Base-by-base conservation (phyloP, 108 stramenopile genomes). In the Cyclotella sp. region DNA sequence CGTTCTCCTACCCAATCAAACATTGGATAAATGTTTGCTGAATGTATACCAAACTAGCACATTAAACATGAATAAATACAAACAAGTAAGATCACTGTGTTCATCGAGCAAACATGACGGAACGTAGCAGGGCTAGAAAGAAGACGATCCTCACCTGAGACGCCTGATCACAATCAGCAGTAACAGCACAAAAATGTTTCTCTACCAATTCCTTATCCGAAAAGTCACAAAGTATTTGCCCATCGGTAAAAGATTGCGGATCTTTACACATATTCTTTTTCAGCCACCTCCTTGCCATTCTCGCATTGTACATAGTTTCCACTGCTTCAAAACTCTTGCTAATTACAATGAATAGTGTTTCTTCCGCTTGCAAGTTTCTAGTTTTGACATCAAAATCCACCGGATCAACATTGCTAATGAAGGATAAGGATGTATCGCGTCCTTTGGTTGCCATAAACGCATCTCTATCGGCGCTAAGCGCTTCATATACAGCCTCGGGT, bases 1-100 rank as follows among this genome's bases (percentile, higher is more conserved):
- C 98, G 86, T 12, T 97, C 98, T 22, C 97, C 97, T 24, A 98
- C 96, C 98, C 98, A 99, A 84, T 98, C 93, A 96, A 96, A 98
- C 73, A 98, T 91, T 18, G 86, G 91, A 88, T 98, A 99, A 42
- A 98, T 85, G 77, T 97, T 94, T 11, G 82, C 58, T 51, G 75
- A 49, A 34, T 79, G 79, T 34, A 99, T 97, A 3, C 98, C 97
- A 62, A 97, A 95, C 45, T 79, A 27, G 24, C 7, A 26, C 7
- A 63, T n/a, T 41, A 24, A 41, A 8, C 5, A 40, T 12, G 61
- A 18, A 30, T 24, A 34, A 39, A 14, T 34, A 9, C 16, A 3
- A 26, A 26, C 5, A 5, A 26, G 22, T 58, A 21, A 58, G 26
- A 13, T 24, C 55, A 58, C 24, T 21, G 6, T 27, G 55, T 26